These are phyloP conservation scores for Tuber microsphaerosporum DNA, from an alignment of 495 filamentous ascomycete genomes.

Conservation along the genomic window DNA sequence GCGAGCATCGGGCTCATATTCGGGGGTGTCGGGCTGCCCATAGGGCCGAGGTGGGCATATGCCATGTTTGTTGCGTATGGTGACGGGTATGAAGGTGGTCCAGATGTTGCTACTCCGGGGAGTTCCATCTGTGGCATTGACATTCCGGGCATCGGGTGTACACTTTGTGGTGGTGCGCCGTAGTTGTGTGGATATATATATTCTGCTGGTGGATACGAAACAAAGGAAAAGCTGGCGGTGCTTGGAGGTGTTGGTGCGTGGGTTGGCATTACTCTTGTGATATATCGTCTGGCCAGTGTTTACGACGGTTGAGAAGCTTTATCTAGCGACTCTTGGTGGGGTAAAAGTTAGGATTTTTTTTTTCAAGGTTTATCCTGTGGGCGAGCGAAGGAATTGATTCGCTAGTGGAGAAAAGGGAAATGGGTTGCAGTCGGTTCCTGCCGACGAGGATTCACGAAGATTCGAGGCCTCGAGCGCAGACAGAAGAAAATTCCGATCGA, in stretches of 20 bases:
- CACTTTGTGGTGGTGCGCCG: constrained; percentile 28
- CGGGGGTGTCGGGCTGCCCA: constrained; percentile 30
- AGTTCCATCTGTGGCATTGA: constrained; percentile 37
- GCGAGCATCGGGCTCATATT: constrained; percentile 34
- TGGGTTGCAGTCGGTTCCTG: constrained; percentile 3
- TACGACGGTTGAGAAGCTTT: constrained; percentile 2
- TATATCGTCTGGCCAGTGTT: constrained; percentile 37
- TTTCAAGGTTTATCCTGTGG: neutral
- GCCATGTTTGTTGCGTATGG: constrained; percentile 37
- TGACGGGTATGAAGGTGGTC: constrained; percentile 29
- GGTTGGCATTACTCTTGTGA: constrained; percentile 32
- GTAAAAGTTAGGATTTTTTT: neutral
- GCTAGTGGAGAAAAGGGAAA: neutral
- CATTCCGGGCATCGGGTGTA: constrained; percentile 26
- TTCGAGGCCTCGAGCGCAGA: neutral
- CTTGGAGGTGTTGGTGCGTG: constrained; percentile 38
- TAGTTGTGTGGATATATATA: constrained; percentile 38
- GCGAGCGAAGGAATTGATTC: neutral
- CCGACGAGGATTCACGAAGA: constrained; percentile 2
- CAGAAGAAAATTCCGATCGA: neutral
- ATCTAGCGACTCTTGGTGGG: neutral
- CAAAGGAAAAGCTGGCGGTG: constrained; percentile 37
- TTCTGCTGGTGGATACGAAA: constrained; percentile 39
- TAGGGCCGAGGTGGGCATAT: constrained; percentile 35
- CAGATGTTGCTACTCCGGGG: constrained; percentile 27